These are phyloP conservation scores for Pestalotiopsis sp. DNA, from an alignment of 2,329 filamentous ascomycete genomes.

Conservation along the genomic window DNA sequence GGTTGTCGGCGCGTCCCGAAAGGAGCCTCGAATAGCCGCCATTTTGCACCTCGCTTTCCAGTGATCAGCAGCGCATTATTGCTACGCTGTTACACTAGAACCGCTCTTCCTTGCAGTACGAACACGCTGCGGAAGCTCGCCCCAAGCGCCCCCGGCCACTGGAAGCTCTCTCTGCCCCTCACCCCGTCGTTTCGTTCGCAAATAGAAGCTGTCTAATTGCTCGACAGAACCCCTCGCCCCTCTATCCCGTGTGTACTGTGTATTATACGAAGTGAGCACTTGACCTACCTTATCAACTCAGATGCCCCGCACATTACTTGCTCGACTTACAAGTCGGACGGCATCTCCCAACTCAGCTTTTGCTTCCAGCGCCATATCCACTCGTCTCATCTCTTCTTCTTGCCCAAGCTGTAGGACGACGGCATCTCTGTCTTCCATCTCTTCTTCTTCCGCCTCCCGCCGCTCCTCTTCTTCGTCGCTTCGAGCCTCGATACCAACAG, in stretches of 20 bases:
- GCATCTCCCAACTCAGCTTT: constrained; percentile 9
- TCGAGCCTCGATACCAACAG: constrained; percentile 19
- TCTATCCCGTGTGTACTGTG: no score
- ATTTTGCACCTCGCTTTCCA: not conserved
- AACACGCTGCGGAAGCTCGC: not conserved
- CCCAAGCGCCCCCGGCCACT: not conserved
- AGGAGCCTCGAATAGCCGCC: constrained; percentile 2
- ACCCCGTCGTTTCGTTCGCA: not conserved
- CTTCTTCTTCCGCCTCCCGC: not conserved
- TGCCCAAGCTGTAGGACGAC: not conserved
- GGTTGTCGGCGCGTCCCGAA: not conserved
- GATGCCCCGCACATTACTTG: constrained; percentile 26
- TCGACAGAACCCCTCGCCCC: not conserved
- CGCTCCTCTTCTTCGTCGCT: not conserved
- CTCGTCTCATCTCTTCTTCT: constrained; percentile 12
- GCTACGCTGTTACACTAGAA: not conserved
- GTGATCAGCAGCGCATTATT: not conserved
- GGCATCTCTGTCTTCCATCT: not conserved
- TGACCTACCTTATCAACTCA: constrained; percentile 14
- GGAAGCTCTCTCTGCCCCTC: not conserved
- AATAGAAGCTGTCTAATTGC: constrained; percentile 8
- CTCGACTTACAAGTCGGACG: constrained; percentile 14
- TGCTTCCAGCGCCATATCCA: constrained; percentile 12
- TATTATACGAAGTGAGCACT: not conserved
- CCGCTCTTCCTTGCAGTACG: not conserved